phyloP scores from a whole-genome alignment of 1,284 basidiomycete genomes.

The Malassezia yamatoensis region DNA sequence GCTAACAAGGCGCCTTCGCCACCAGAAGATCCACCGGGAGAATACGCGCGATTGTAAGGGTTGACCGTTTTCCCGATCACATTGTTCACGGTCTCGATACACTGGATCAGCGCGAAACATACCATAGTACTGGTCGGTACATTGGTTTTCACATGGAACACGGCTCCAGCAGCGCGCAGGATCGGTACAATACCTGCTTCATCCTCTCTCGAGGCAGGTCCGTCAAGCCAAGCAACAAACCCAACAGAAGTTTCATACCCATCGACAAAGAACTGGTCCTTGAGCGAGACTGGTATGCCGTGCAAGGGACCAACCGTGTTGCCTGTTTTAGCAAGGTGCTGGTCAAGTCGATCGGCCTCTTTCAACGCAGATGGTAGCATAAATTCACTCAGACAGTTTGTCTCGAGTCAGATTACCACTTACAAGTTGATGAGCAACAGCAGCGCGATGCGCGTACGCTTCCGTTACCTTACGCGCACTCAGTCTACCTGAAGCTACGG shows the following conservation, averaged over 20 bases:
- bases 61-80: background rate
- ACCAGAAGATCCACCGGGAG: background rate
- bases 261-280: constrained; percentile 6
- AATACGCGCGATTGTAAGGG: background rate
- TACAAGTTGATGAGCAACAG: constrained; percentile 3
- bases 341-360: background rate
- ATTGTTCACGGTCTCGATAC: background rate
- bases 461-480: background rate
- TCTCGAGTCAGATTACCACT: background rate
- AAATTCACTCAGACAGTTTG: constrained; percentile 6
- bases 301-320: constrained; percentile 1
- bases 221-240: constrained; percentile 3
- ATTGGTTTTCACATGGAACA: constrained; percentile 5
- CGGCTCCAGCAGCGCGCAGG: constrained; percentile 1
- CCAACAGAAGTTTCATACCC: constrained; percentile 2
- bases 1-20: background rate
- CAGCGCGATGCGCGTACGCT: constrained; percentile 1
- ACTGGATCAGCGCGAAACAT: background rate
- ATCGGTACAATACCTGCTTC: background rate
- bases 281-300: constrained; percentile 3
- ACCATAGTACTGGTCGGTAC: constrained; percentile 3
- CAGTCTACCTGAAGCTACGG: background rate
- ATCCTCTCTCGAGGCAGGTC: background rate
- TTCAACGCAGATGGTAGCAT: background rate
- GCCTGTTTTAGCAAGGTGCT: background rate